Evolutionary conservation across 768 basidiomycete genomes (phyloP).

Genomic region (Pulveroboletus sp.): DNA sequence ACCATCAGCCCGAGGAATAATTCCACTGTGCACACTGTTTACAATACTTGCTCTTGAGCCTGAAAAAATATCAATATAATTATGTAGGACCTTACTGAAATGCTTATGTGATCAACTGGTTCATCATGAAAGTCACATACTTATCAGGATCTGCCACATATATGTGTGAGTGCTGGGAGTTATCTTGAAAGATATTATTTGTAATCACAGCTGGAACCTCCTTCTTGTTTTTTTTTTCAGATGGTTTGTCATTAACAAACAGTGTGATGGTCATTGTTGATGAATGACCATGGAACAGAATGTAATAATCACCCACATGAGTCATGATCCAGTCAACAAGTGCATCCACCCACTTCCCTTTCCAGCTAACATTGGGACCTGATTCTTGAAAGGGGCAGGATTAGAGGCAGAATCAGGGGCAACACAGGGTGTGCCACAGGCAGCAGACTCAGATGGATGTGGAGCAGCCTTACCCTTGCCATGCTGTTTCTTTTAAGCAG

Average conservation of each 20-base stretch:
- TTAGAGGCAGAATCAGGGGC: no score
- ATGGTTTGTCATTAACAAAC: neutral
- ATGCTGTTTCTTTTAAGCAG: no score
- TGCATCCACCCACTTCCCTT: neutral
- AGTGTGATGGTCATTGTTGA: neutral
- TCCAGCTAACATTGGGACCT: neutral
- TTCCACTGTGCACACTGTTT: neutral
- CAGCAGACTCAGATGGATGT: no score
- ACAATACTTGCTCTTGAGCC: neutral
- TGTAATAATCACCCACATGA: neutral
- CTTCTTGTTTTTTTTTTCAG: neutral
- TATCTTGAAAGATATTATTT: neutral
- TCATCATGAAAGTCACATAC: neutral
- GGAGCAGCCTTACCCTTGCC: neutral
- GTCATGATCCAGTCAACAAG: neutral
- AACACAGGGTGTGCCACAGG: no score
- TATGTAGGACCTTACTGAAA: neutral
- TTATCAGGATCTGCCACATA: neutral
- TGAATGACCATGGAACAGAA: neutral
- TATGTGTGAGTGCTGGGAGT: neutral
- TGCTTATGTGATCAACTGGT: neutral
- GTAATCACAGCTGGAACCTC: neutral
- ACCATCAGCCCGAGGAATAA: neutral
- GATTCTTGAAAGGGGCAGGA: no score
- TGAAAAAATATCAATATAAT: neutral